Percentiles rank a stretch among this genome's conserved stretches.
Conservation (phyloP, 495 filamentous ascomycete species). For the Chaetomium tenue region DNA sequence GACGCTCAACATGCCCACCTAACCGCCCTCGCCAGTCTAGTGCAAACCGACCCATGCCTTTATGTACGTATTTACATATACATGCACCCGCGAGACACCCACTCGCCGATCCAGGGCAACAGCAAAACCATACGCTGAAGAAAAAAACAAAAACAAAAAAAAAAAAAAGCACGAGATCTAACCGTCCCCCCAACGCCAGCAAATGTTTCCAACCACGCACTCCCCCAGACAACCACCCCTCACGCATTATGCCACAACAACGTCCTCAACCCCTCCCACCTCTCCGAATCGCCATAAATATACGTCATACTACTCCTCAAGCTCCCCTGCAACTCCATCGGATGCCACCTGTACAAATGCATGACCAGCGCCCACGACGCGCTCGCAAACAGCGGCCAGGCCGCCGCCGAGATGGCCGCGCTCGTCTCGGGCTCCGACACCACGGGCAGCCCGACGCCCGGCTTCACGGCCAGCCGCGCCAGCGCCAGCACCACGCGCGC, state of each 20-base stretch:
- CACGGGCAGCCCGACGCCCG: conserved; percentile 48
- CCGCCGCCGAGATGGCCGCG: conserved; percentile 59
- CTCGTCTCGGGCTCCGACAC: conserved; percentile 41
- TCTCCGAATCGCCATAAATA: conserved; percentile 81
- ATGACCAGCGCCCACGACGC: conserved; percentile 90
- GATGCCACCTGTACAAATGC: conserved; percentile 91
- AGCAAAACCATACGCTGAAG: background rate
- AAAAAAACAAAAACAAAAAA: background rate
- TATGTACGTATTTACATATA: background rate
- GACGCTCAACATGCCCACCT: background rate
- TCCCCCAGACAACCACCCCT: background rate
- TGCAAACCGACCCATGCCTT: background rate
- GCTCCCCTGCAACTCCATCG: conserved; percentile 83
- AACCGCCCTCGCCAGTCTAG: no score
- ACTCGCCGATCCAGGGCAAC: background rate
- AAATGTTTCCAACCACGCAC: background rate
- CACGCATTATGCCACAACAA: conserved; percentile 84
- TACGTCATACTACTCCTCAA: conserved; percentile 96
- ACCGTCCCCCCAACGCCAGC: conserved; percentile 20
- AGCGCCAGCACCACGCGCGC: conserved; percentile 81
- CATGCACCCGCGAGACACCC: background rate
- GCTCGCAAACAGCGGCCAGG: conserved; percentile 89
- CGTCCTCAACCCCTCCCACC: conserved; percentile 78
- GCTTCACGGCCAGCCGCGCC: conserved; percentile 76
- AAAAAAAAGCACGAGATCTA: background rate